These are phyloP conservation scores for Lagerstroemia fauriei DNA, from an alignment of 441 rosid species.

Conservation along the genomic window DNA sequence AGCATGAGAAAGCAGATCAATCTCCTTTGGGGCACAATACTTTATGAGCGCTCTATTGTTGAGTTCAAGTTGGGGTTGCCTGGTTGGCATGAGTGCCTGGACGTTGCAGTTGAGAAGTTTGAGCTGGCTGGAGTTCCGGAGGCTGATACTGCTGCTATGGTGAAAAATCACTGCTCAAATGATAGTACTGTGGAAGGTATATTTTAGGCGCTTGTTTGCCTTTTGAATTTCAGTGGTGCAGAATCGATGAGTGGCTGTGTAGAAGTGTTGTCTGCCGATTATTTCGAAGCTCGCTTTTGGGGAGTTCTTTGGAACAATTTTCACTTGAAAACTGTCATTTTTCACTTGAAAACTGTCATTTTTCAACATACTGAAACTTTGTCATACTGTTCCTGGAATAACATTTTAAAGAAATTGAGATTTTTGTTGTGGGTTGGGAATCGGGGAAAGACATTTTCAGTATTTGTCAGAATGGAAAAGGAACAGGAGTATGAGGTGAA, in stretches of 20 bases:
- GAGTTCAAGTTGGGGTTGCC: slow-evolving; percentile 82
- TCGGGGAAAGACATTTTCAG: too few relatives aligned
- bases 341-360: too few relatives aligned
- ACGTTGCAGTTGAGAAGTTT: slow-evolving; percentile 90
- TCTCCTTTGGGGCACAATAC: slow-evolving; percentile 87
- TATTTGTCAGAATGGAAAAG: too few relatives aligned
- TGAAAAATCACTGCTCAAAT: slow-evolving; percentile 89
- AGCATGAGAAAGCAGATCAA: slow-evolving; percentile 83
- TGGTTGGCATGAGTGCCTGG: slow-evolving; percentile 93
- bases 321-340: too few relatives aligned
- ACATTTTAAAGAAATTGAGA: too few relatives aligned
- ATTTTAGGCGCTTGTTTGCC: not conserved
- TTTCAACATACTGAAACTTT: not conserved
- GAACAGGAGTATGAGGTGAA: too few relatives aligned
- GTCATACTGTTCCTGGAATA: not conserved
- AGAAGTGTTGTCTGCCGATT: not conserved
- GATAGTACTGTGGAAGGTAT: slow-evolving; percentile 74
- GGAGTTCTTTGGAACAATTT: not conserved
- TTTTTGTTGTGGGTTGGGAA: too few relatives aligned
- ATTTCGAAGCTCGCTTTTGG: not conserved
- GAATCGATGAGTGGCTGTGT: not conserved
- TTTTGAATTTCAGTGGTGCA: not conserved
- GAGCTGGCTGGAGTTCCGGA: slow-evolving; percentile 94
- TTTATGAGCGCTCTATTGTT: slow-evolving; percentile 83
- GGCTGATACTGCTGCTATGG: slow-evolving; percentile 84